Conservation (phyloP, 257 asterid genomes). For the Phtheirospermum japonicum region DNA sequence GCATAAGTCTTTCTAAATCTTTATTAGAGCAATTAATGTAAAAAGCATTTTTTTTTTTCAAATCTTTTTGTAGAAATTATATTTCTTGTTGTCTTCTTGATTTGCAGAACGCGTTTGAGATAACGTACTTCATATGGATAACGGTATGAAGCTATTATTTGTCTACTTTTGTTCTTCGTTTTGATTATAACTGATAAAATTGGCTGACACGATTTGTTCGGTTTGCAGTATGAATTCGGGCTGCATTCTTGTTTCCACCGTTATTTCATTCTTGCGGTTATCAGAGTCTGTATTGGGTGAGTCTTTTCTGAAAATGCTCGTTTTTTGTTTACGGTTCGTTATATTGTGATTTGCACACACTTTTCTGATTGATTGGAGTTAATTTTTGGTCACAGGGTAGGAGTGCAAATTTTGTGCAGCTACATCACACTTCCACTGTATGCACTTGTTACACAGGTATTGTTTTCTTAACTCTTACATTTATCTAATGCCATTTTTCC, state of each 20-base stretch:
- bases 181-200: not conserved
- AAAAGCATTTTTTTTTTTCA: too few species aligned
- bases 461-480: too few species aligned
- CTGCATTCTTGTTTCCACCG: conserved; percentile 79
- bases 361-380: too few species aligned
- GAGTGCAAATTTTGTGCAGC: conserved; percentile 79
- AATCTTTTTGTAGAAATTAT: not conserved
- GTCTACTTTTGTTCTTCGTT: not conserved
- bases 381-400: conserved; percentile 51
- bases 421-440: conserved; percentile 93
- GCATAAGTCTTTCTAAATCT: not conserved
- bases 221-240: conserved; percentile 91
- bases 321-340: too few species aligned
- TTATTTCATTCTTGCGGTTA: conserved; percentile 47
- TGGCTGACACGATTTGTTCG: conserved; percentile 3
- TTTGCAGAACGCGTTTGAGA: conserved; percentile 91
- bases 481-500: not conserved
- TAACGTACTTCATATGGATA: conserved; percentile 86
- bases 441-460: conserved; percentile 94
- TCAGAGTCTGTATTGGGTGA: conserved; percentile 83
- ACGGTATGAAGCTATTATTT: conserved; percentile 42
- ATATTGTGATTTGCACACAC: too few species aligned
- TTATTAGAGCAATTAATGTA: not conserved
- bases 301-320: conserved; percentile 10
- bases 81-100: conserved; percentile 8